Evolutionary conservation across 495 filamentous ascomycete species (phyloP), one percentile per base, ranked within the genome.

Genomic region (Neurospora sp.): DNA sequence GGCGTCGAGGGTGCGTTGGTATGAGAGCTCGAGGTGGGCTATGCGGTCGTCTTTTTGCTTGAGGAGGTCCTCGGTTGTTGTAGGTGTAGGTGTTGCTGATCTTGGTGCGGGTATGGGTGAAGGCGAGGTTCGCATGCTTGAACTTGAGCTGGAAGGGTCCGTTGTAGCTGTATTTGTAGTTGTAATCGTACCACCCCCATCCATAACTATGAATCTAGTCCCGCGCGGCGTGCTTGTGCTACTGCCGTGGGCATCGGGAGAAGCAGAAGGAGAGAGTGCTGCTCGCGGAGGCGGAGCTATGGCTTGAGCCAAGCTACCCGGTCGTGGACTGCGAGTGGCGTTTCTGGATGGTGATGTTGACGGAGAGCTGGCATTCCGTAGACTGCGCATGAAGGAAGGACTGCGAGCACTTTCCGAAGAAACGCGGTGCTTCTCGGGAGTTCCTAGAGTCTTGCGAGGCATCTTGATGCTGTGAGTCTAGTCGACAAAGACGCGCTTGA

Each of bases 11-110:
- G 85, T 83, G 20, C 79, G 80, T 35, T 79, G 76, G 54, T 66
- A 66, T 0, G 54, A 66, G 54, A 66, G 78, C 75, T 85, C 82
- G 66, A 88, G 80, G 20, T 81, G 75, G 1, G 80, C 79, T 73
- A 88, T 87, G 70, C 80, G 81, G 69, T 76, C 76, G 75, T 87
- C 83, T 59, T 82, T 80, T 46, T 83, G 78, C 70, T 75, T 79
- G 71, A 82, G 76, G 54, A 80, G 72, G 20, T 77, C 77, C 12
- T 75, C 78, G 20, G 48, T 27, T 73, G 78, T 74, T 41, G 77
- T 18, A 11, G 41, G 5, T 18, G 40, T 23, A 10, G 71, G 39
- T 42, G 70, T 62, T 74, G 66, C 41, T 72, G 62, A 27, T 37
- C 42, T 42, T 18, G 39, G 9, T 44, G 70, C 4, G 20, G 40